Evolutionary conservation across 371 early-diverging fungal species (phyloP).

Genomic region (Mucor plumbeus): DNA sequence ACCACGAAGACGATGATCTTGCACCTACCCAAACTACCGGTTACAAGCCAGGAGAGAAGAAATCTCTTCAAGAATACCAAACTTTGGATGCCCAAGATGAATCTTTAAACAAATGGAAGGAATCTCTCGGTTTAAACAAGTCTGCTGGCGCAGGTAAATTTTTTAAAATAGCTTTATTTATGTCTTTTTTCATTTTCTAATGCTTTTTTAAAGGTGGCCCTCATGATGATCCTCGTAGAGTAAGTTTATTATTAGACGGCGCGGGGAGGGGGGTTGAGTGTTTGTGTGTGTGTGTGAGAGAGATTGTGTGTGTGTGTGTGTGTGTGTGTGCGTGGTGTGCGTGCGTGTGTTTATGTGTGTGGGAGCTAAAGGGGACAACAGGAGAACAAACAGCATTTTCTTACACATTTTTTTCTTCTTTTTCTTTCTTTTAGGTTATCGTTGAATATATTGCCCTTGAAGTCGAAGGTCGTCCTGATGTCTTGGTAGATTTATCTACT

Average conservation of each 20-base stretch:
- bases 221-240: slow-evolving; percentile 70
- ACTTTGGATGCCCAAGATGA: slow-evolving; percentile 91
- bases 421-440: slow-evolving; percentile 58
- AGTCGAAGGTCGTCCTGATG: slow-evolving; percentile 82
- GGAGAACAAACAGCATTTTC: not conserved
- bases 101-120: slow-evolving; percentile 95
- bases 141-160: slow-evolving; percentile 30
- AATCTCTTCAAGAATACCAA: slow-evolving; percentile 85
- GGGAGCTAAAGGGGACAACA: slow-evolving; percentile 3
- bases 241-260: slow-evolving; percentile 42
- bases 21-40: slow-evolving; percentile 79
- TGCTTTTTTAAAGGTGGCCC: slow-evolving; percentile 36
- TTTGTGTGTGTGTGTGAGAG: not conserved
- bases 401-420: not conserved
- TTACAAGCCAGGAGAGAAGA: slow-evolving; percentile 88
- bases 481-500: slow-evolving; percentile 84
- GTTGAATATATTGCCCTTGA: slow-evolving; percentile 83
- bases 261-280: not conserved
- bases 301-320: not conserved
- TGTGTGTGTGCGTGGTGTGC: not conserved
- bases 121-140: slow-evolving; percentile 81
- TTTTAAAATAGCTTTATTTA: not conserved
- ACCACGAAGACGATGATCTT: slow-evolving; percentile 79
- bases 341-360: not conserved
- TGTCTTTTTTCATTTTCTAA: not conserved